Evolutionary conservation across 2,329 filamentous ascomycete genomes (phyloP), one percentile per base, ranked within the genome.

Genomic region (Mycosphaerella sp.): DNA sequence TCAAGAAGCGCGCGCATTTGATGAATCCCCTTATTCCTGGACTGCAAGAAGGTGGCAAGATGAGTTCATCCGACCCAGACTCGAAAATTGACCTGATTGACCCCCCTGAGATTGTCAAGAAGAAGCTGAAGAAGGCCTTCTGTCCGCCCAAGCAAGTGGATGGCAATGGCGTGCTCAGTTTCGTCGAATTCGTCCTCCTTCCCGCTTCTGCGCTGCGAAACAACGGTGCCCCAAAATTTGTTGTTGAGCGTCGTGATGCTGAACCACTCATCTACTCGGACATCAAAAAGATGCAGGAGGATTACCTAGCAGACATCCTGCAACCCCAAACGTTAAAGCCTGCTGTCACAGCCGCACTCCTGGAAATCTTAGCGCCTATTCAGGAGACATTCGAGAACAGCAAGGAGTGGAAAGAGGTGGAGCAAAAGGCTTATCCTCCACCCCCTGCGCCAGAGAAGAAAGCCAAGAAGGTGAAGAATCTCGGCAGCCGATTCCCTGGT

Each of bases 31-130:
- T 97, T 86, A 87, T 97, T 14, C 85, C 91, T 0, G 92, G 93
- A 39, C 76, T 97, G 9, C 67, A 69, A 59, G 77, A 80, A 60
- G 85, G 89, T 38, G 86, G 83, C 59, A 96, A 96, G 77, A 95
- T 95, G 89, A 77, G 74, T 57, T 72, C 77, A 17, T 80, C 82
- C 55, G 85, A 88, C 63, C 73, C 74, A 64, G 85, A 91, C 71
- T 88, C 83, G 67, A 96, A 96, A 74, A 95, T 97, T 61, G 93
- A 97, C 67, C 78, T 97, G n/a, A 80, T 97, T 14, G 93, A 97
- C 67, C 62, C 80, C 0, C 76, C 86, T 0, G 89, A 95, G 0
- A 73, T 75, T 1, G 86, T 97, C 11, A 76, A 79, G 62, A 89
- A 86, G 77, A 95, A 95, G 78, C 77, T 95, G 50, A 84, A 84